Percentiles rank a stretch among this genome's conserved stretches.
Evolutionary conservation across 1,284 basidiomycete species (phyloP).

Genomic region (Ceratobasidium sp.): DNA sequence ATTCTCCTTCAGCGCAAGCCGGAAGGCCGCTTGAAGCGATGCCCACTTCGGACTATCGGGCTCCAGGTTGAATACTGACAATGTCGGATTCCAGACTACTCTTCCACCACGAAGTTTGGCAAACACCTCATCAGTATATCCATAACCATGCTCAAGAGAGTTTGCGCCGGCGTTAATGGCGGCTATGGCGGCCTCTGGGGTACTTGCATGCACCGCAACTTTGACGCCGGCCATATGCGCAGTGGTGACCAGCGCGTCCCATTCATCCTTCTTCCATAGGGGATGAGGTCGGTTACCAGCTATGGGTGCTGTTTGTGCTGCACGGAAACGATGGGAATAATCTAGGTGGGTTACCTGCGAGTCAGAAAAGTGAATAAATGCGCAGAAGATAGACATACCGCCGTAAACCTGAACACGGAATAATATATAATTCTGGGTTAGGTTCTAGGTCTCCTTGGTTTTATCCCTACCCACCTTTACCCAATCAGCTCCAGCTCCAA

Average conservation of each 20-base stretch:
- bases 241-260: slow-evolving; percentile 59
- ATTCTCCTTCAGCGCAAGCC: slow-evolving; percentile 52
- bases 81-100: slow-evolving; percentile 63
- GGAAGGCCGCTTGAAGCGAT: slow-evolving; percentile 53
- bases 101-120: slow-evolving; percentile 38
- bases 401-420: slow-evolving; percentile 57
- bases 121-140: slow-evolving; percentile 46
- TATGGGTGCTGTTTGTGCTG: slow-evolving; percentile 53
- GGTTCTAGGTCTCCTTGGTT: slow-evolving; percentile 1
- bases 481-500: slow-evolving; percentile 72
- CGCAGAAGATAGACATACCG: slow-evolving; percentile 50
- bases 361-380: slow-evolving; percentile 30
- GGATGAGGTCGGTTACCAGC: slow-evolving; percentile 48
- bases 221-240: slow-evolving; percentile 62
- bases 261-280: slow-evolving; percentile 57
- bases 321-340: slow-evolving; percentile 59
- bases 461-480: slow-evolving; percentile 46
- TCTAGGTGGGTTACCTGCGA: slow-evolving; percentile 51
- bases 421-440: background rate
- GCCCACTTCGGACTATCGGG: slow-evolving; percentile 13
- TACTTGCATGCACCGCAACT: slow-evolving; percentile 64
- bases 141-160: slow-evolving; percentile 58
- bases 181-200: slow-evolving; percentile 52
- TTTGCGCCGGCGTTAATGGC: slow-evolving; percentile 55
- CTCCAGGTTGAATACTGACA: slow-evolving; percentile 57